Evolutionary conservation across 805 yeast genomes (phyloP), one percentile per base, ranked within the genome.

Genomic region (fission yeast (Schizosaccharomyces pombe)): DNA sequence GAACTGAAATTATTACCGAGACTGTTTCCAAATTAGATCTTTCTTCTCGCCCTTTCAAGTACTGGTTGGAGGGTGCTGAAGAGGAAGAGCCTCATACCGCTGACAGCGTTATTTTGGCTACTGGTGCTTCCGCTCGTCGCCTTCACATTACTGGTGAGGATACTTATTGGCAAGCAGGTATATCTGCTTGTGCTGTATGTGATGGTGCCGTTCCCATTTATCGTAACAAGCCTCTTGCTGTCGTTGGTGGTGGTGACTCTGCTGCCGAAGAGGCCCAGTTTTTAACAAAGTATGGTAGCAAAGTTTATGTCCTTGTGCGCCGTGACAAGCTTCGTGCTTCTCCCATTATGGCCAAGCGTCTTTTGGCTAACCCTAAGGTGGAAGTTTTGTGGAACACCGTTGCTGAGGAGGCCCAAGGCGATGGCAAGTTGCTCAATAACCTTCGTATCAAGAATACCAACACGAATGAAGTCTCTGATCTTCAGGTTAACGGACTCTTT

Each of bases 141-240:
- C 75, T 91, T 71, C 70, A 76, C 66, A 73, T 91, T 58, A 95
- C 96, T 57, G 99, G 99, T 63, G 98, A 91, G 73, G 97, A 91
- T 61, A 75, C 76, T 34, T 91, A 91, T 77, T 91, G 99, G 99
- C 99, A 91, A 74, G 82, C 82, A 68, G 99, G 99, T 69, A 91
- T 91, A 61, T 84, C 95, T 61, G 99, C 99, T 16, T 91, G 99
- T 75, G 99, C 99, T 43, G 98, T 91, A 58, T 91, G 99, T 72
- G 99, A 91, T 67, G 99, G 99, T 70, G 99, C 99, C 33, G 94
- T 91, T 53, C 99, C 99, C 62, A 87, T 91, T 62, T 91, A 91
- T 75, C 84, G 97, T 75, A 83, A 91, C 75, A 83, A 86, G 71
- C 97, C 98, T 40, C 77, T 91, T 67, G 97, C 95, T 28, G 99